Evolutionary conservation across 2,329 filamentous ascomycete genomes (phyloP).

Genomic region (Fusarium sp.): DNA sequence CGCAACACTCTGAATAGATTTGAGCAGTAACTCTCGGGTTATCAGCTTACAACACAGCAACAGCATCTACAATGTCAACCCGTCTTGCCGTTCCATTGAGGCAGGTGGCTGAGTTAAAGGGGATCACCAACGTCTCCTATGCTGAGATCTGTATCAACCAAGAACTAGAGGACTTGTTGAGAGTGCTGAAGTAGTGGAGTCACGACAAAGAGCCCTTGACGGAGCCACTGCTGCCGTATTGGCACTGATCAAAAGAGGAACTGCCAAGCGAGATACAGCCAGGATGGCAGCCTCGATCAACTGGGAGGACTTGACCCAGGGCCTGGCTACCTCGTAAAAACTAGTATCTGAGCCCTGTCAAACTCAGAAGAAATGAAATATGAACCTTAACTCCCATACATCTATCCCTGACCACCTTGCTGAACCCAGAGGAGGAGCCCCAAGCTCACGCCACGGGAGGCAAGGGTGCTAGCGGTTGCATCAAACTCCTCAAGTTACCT

Average conservation of each 20-base stretch:
- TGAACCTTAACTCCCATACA: neutral
- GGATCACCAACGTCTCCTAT: neutral
- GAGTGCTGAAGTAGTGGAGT: neutral
- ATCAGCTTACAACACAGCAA: no score
- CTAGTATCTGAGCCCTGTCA: fast-evolving
- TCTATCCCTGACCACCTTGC: neutral
- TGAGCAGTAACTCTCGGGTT: no score
- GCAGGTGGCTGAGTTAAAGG: neutral
- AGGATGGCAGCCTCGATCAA: neutral
- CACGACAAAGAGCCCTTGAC: neutral
- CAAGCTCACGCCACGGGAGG: neutral
- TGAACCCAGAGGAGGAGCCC: neutral
- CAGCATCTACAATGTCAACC: neutral
- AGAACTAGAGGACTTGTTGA: neutral
- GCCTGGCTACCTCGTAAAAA: neutral
- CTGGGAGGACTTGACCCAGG: neutral
- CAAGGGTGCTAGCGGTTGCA: neutral
- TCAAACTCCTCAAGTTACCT: neutral
- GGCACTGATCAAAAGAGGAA: neutral
- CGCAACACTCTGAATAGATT: no score
- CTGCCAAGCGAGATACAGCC: neutral
- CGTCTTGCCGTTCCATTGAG: neutral
- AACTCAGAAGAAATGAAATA: neutral
- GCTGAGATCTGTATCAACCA: neutral
- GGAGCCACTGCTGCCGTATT: neutral